Conservation (phyloP, 139 green algal genomes). For the Chloropicon primus region DNA sequence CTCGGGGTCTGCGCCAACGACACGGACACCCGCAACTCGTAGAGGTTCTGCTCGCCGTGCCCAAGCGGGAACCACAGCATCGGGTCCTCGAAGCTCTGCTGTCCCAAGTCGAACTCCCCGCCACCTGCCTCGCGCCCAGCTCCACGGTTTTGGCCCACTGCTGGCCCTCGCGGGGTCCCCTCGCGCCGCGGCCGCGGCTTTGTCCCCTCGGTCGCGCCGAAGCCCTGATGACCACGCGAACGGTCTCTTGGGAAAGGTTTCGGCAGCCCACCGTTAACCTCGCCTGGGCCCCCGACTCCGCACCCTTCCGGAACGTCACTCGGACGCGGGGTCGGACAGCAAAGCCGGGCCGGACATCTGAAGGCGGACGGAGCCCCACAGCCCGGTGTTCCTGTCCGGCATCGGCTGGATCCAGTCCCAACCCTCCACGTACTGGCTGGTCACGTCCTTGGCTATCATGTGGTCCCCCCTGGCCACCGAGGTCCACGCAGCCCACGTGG, state of each 20-base stretch:
- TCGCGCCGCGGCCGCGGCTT: too few species aligned
- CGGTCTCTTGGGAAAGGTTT: too few species aligned
- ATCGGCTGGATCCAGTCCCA: slow-evolving; percentile 28
- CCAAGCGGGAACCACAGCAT: slow-evolving; percentile 21
- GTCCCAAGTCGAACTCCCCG: neutral
- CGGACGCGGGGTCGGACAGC: slow-evolving; percentile 12
- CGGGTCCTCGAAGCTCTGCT: slow-evolving; percentile 4
- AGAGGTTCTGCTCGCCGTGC: slow-evolving; percentile 12
- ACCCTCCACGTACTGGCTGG: slow-evolving; percentile 25
- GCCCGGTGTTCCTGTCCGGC: slow-evolving; percentile 25
- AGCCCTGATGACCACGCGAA: too few species aligned
- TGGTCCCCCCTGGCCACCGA: slow-evolving; percentile 26
- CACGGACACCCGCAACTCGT: slow-evolving; percentile 5
- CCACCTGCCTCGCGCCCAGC: neutral
- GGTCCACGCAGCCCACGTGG: slow-evolving; percentile 19
- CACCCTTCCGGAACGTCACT: slow-evolving; percentile 1
- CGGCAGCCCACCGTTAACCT: too few species aligned
- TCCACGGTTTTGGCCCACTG: too few species aligned
- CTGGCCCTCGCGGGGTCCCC: too few species aligned
- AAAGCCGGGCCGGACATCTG: slow-evolving; percentile 19
- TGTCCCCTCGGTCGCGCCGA: too few species aligned
- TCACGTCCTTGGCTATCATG: slow-evolving; percentile 27
- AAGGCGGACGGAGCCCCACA: slow-evolving; percentile 19
- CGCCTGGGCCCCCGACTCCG: too few species aligned
- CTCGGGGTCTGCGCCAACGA: neutral